Conservation (phyloP, 305 asterid species). For the Fraxinus paxiana region DNA sequence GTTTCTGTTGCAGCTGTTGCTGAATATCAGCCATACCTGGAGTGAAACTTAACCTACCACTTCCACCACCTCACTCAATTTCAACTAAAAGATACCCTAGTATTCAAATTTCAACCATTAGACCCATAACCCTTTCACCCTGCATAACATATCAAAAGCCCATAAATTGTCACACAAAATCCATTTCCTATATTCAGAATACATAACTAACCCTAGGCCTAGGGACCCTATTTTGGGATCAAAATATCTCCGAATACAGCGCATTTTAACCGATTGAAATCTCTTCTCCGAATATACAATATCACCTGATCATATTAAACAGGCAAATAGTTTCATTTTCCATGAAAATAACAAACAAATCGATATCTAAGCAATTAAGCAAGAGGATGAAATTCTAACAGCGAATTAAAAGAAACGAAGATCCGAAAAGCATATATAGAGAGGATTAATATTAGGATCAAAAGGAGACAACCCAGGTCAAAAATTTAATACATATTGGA, state of each 20-base stretch:
- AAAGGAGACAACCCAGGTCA: conserved; percentile 16
- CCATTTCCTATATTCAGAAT: conserved; percentile 32
- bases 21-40: conserved; percentile 57
- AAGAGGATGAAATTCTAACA: neutral
- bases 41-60: conserved; percentile 32
- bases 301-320: conserved; percentile 53
- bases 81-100: conserved; percentile 21
- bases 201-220: conserved; percentile 47
- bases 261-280: conserved; percentile 29
- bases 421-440: conserved; percentile 26
- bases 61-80: conserved; percentile 28
- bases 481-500: conserved; percentile 17
- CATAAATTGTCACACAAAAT: conserved; percentile 32
- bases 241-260: conserved; percentile 26
- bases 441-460: conserved; percentile 16
- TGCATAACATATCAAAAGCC: conserved; percentile 24
- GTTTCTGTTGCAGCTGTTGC: conserved; percentile 73
- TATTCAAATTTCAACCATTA: conserved; percentile 24
- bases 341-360: neutral
- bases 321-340: conserved; percentile 15
- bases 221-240: conserved; percentile 35
- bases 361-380: neutral
- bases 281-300: conserved; percentile 37
- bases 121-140: conserved; percentile 30
- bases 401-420: conserved; percentile 17